phyloP scores from a whole-genome alignment of 345 rosid species.

The Jatropha curcas region DNA sequence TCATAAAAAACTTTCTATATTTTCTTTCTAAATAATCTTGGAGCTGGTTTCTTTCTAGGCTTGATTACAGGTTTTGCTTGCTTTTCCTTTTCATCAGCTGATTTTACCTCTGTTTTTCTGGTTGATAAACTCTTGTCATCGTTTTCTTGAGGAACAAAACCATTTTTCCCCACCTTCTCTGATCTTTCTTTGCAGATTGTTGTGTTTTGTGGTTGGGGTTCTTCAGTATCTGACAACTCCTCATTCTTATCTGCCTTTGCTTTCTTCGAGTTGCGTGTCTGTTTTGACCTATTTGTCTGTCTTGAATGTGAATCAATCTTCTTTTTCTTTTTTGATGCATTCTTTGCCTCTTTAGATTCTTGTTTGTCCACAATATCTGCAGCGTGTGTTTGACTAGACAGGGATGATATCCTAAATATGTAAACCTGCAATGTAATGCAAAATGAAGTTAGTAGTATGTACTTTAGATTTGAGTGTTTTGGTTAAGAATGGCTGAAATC shows the following conservation, averaged over 20 bases:
- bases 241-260: slow-evolving; percentile 7
- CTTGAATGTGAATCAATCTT: not conserved
- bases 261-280: not conserved
- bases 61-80: not conserved
- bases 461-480: no score
- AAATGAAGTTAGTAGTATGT: no score
- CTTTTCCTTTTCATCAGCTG: not conserved
- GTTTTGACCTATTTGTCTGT: no score
- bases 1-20: not conserved
- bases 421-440: slow-evolving; percentile 12
- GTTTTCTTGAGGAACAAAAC: not conserved
- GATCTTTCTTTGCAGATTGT: not conserved
- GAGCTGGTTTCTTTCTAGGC: slow-evolving; percentile 11
- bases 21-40: not conserved
- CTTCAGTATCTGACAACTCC: not conserved
- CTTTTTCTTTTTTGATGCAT: not conserved
- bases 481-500: no score
- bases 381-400: not conserved
- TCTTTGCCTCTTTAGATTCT: not conserved
- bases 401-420: slow-evolving; percentile 4
- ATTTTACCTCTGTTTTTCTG: not conserved
- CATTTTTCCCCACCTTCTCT: not conserved
- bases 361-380: not conserved
- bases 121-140: not conserved
- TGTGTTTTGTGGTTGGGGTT: not conserved